phyloP scores from a whole-genome alignment of 768 basidiomycete species.

The Podaxis sp. region DNA sequence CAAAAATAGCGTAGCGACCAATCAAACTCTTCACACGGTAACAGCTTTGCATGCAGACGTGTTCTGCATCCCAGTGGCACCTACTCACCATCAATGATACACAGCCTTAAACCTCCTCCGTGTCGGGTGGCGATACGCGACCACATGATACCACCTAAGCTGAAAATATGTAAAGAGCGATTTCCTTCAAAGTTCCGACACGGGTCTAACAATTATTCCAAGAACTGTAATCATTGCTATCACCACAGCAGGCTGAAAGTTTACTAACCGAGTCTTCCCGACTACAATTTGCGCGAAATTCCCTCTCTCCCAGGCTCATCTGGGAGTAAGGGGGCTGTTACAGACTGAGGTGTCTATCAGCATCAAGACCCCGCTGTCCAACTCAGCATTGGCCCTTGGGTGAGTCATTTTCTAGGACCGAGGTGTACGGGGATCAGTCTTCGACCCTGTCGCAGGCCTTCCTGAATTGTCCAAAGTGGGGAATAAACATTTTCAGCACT shows the following conservation, averaged over 20 bases:
- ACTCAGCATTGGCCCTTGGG: background rate
- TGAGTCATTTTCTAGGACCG: background rate
- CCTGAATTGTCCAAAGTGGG: slow-evolving; percentile 1
- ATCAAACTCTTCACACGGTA: background rate
- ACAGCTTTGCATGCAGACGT: too few species aligned
- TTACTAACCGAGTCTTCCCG: background rate
- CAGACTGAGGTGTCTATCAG: background rate
- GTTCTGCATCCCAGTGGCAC: background rate
- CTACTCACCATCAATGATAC: background rate
- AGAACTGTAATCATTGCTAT: background rate
- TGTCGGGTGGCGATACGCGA: background rate
- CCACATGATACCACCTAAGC: background rate
- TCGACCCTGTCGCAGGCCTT: background rate
- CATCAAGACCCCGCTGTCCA: background rate
- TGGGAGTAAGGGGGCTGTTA: background rate
- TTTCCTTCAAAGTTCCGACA: background rate
- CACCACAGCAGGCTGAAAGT: background rate
- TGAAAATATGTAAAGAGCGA: background rate
- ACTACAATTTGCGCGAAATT: background rate
- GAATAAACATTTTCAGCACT: background rate
- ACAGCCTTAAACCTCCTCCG: background rate
- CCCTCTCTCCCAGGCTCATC: background rate
- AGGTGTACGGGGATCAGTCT: background rate
- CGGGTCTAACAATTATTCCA: background rate
- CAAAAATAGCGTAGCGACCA: background rate